Evolutionary conservation across 139 green algal species (phyloP).

Genomic region (Limnomonas spitsbergensis): DNA sequence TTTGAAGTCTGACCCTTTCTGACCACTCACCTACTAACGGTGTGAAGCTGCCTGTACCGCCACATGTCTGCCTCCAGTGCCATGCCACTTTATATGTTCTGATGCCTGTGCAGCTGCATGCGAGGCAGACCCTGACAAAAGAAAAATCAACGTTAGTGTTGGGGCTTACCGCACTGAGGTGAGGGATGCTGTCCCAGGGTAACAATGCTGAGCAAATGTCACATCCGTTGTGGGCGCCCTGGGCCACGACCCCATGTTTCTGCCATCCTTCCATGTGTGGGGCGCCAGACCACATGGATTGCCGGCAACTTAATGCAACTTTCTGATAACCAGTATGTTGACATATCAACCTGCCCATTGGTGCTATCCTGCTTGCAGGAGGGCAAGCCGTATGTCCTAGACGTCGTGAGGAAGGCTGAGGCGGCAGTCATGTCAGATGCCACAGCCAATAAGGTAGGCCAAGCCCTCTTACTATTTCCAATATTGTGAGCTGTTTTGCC

Average conservation of each 20-base stretch:
- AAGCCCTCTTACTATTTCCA: too few relatives aligned
- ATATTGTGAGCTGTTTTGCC: too few relatives aligned
- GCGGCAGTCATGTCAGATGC: conserved; percentile 53
- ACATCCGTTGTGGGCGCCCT: background rate
- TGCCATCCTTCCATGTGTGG: background rate
- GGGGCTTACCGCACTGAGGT: conserved; percentile 84
- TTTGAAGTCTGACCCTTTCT: background rate
- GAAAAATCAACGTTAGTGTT: conserved; percentile 89
- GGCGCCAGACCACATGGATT: background rate
- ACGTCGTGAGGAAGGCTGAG: conserved; percentile 82
- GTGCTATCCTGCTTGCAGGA: too few relatives aligned
- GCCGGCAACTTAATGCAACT: background rate
- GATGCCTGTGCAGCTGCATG: conserved; percentile 4
- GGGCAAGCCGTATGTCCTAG: conserved; percentile 83
- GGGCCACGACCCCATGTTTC: too few relatives aligned
- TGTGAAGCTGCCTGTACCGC: too few relatives aligned
- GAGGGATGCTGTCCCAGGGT: background rate
- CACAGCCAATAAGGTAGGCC: conserved; percentile 66
- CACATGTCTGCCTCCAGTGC: too few relatives aligned
- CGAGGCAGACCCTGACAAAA: conserved; percentile 19
- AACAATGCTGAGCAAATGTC: too few relatives aligned
- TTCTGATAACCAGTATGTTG: too few relatives aligned
- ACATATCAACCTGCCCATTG: too few relatives aligned
- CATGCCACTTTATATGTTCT: too few relatives aligned
- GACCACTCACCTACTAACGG: background rate